Percentiles rank a stretch among this genome's conserved stretches.
These are phyloP conservation scores for Exophiala xenobiotica DNA, from an alignment of 2,329 filamentous ascomycete genomes.

Conservation along the genomic window DNA sequence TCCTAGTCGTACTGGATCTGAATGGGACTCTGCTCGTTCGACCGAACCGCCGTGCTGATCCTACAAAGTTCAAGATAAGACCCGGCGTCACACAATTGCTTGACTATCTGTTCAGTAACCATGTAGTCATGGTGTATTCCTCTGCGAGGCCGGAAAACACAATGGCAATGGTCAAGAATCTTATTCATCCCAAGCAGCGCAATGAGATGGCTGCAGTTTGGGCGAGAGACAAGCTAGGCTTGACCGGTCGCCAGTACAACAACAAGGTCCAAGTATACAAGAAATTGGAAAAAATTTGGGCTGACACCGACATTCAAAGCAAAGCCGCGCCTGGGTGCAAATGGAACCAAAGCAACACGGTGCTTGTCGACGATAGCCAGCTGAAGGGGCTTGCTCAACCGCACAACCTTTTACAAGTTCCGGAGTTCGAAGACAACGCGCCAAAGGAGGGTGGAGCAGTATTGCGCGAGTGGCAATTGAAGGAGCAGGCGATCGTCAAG, in stretches of 20 bases:
- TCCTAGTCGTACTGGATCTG: constrained; percentile 85
- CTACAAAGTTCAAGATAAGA: constrained; percentile 62
- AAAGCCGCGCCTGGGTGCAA: constrained; percentile 35
- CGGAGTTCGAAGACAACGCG: constrained; percentile 62
- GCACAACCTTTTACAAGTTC: constrained; percentile 75
- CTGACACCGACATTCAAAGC: constrained; percentile 44
- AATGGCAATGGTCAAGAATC: constrained; percentile 59
- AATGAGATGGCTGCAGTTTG: constrained; percentile 66
- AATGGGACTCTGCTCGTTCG: constrained; percentile 88
- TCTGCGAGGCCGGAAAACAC: constrained; percentile 77
- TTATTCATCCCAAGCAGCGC: constrained; percentile 59
- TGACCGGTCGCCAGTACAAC: constrained; percentile 64
- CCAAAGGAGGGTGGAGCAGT: constrained; percentile 25
- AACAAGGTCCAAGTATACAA: constrained; percentile 86
- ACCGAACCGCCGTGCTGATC: constrained; percentile 49
- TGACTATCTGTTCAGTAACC: constrained; percentile 68
- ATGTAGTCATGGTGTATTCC: constrained; percentile 86
- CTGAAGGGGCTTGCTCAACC: constrained; percentile 83
- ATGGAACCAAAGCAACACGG: constrained; percentile 83
- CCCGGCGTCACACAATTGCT: constrained; percentile 70
- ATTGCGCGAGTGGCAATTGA: constrained; percentile 44
- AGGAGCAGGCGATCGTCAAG: constrained; percentile 44
- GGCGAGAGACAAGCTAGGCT: constrained; percentile 73
- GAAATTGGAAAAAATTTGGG: constrained; percentile 72
- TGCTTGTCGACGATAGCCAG: constrained; percentile 80